Evolutionary conservation across 192 early-diverging fungal species (phyloP).

Genomic region (Podila horticola): DNA sequence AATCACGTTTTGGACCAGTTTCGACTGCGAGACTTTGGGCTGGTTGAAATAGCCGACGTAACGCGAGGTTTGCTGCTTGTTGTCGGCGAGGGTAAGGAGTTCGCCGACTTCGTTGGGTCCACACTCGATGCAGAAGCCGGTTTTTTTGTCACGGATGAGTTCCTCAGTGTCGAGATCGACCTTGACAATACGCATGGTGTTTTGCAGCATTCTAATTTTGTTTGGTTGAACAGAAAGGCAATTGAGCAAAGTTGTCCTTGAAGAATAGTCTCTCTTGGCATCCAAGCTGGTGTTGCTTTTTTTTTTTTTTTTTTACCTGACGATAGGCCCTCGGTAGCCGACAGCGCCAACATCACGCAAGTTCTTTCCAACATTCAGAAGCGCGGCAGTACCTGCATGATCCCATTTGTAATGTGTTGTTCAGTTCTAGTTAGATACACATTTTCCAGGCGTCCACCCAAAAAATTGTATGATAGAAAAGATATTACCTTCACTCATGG

Average conservation of each 20-base stretch:
- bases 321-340: conserved; percentile 63
- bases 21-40: conserved; percentile 58
- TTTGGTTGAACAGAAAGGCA: background rate
- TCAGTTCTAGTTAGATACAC: background rate
- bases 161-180: conserved; percentile 67
- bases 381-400: conserved; percentile 15
- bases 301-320: conserved; percentile 5
- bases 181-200: conserved; percentile 53
- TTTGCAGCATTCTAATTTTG: background rate
- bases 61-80: conserved; percentile 38
- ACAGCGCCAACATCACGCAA: conserved; percentile 69
- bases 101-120: conserved; percentile 65
- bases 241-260: too few species aligned
- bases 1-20: conserved; percentile 63
- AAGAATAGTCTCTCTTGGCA: too few species aligned
- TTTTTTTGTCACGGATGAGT: conserved; percentile 57
- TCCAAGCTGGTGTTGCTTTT: too few species aligned
- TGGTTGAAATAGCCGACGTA: conserved; percentile 64
- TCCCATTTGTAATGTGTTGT: background rate
- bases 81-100: conserved; percentile 35
- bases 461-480: background rate
- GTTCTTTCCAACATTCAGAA: conserved; percentile 57
- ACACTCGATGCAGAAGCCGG: conserved; percentile 63
- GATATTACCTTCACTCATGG: conserved; percentile 69
- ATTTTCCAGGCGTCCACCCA: background rate